These are phyloP conservation scores for Yamadazyma kanchanaburiensis DNA, from an alignment of 1,139 yeast species.

Conservation along the genomic window DNA sequence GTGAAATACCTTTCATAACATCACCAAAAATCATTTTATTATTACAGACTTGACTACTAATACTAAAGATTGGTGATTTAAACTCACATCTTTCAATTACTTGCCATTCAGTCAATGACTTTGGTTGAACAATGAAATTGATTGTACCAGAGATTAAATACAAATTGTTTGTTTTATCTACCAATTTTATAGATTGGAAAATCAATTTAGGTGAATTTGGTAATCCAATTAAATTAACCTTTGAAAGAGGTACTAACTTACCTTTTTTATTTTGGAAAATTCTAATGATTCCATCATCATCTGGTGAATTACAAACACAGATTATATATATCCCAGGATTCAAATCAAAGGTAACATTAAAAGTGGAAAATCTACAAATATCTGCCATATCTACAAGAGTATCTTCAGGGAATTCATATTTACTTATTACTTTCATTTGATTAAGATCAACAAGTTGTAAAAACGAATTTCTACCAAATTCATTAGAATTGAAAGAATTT, in stretches of 20 bases:
- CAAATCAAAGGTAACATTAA: conserved; percentile 1
- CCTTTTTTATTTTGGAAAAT: conserved; percentile 11
- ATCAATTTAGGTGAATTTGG: conserved; percentile 9
- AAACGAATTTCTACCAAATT: conserved; percentile 13
- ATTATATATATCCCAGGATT: conserved; percentile 10
- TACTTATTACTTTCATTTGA: conserved; percentile 12
- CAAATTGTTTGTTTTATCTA: conserved; percentile 6
- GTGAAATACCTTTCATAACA: conserved; percentile 18
- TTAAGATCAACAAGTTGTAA: conserved; percentile 16
- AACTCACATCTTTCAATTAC: conserved; percentile 10
- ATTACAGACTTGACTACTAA: conserved; percentile 9
- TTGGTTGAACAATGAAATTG: conserved; percentile 11
- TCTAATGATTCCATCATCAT: conserved; percentile 9
- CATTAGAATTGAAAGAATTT: conserved; percentile 14
- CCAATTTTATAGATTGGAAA: conserved; percentile 10
- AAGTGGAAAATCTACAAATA: conserved; percentile 9
- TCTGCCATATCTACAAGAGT: conserved; percentile 19
- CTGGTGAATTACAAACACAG: conserved; percentile 12
- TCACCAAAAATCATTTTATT: conserved; percentile 16
- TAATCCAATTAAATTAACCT: conserved; percentile 12
- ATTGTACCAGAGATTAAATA: conserved; percentile 15
- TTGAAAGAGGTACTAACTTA: conserved; percentile 9
- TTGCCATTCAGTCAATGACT: conserved; percentile 10
- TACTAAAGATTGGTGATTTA: conserved; percentile 12
- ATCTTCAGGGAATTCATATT: conserved; percentile 10